Base-by-base conservation (phyloP, 2,329 filamentous ascomycete genomes). In the Hyphodiscus sp. region DNA sequence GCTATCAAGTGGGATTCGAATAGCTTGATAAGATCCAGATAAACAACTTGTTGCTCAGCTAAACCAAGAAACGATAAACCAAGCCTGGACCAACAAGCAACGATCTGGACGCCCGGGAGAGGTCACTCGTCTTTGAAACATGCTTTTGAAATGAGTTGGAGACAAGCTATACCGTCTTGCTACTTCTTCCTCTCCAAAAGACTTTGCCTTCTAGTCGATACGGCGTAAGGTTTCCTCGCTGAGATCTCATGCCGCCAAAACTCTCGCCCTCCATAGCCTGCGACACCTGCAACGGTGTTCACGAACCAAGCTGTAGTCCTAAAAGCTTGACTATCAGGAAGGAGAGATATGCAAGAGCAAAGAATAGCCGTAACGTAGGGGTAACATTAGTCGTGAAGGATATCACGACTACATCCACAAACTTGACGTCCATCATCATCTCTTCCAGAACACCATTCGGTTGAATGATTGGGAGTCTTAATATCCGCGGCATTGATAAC, bases 301-400 rank as follows among this genome's bases (percentile, higher is more conserved):
- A 76, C 70, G 47, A 79, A 78, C 41, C 69, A 6, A 65, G 58
- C 57, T 80, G 70, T 8, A 79, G 64, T 0, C 68, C 63, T 4
- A 79, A 58, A 1, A 78, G 59, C 19, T 60, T 63, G 49, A 79
- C 64, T 41, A 80, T 61, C 18, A 73, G 62, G 60, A 73, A 79
- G 2, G 76, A 76, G 10, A 79, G 60, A 23, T 72, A 69, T 2
- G 70, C 74, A 9, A 79, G 52, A 1, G 73, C 15, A 57, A 68
- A 78, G 60, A 79, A 79, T 1, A 79, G 59, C 18, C 74, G 65
- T 48, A 72, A 66, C 71, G 78, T 76, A 3, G 76, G 77, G 45
- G 65, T 63, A 47, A 79, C 73, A 57, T 80, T 72, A 5, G 70
- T 65, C 8, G 76, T 74, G 49, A 71, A 69, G 61, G 80, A 74